A percentile compares a stretch with the other conserved stretches of the same genome.
phyloP scores from a whole-genome alignment of 192 early-diverging fungal species.

The Podila minutissima region DNA sequence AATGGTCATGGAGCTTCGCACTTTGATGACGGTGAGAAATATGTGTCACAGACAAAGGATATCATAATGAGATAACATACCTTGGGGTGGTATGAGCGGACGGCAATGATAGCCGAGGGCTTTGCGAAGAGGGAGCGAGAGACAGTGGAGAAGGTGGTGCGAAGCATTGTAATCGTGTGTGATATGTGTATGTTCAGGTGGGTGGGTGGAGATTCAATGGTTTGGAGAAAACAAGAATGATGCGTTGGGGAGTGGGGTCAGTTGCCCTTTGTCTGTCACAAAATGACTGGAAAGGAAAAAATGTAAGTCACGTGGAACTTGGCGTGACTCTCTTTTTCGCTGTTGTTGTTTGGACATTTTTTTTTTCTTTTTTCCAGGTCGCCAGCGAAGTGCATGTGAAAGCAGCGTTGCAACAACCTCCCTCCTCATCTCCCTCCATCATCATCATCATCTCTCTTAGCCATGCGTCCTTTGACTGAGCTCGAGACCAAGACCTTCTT shows the following conservation, averaged over 20 bases:
- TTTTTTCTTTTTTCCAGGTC: neutral
- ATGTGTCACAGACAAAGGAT: neutral
- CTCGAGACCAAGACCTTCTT: conserved; percentile 98
- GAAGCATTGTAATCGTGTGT: conserved; percentile 27
- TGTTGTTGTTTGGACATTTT: conserved; percentile 4
- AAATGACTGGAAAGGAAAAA: neutral
- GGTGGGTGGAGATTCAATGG: conserved; percentile 1
- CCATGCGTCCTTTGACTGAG: conserved; percentile 96
- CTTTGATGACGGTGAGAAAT: neutral
- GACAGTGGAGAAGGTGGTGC: conserved; percentile 28
- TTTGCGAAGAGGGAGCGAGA: conserved; percentile 38
- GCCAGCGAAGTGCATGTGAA: too few species aligned
- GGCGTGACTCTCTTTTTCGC: neutral
- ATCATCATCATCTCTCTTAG: neutral
- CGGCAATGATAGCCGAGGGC: conserved; percentile 30
- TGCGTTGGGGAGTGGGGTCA: neutral
- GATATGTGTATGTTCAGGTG: neutral
- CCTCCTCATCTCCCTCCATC: neutral
- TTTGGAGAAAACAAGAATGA: neutral
- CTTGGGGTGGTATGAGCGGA: conserved; percentile 51
- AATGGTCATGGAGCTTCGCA: neutral
- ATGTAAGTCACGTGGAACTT: neutral
- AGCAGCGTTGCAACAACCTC: neutral
- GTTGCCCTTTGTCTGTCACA: neutral
- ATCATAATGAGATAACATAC: conserved; percentile 6